Conservation (phyloP, 2,329 filamentous ascomycete genomes). For the Neonectria hederae region DNA sequence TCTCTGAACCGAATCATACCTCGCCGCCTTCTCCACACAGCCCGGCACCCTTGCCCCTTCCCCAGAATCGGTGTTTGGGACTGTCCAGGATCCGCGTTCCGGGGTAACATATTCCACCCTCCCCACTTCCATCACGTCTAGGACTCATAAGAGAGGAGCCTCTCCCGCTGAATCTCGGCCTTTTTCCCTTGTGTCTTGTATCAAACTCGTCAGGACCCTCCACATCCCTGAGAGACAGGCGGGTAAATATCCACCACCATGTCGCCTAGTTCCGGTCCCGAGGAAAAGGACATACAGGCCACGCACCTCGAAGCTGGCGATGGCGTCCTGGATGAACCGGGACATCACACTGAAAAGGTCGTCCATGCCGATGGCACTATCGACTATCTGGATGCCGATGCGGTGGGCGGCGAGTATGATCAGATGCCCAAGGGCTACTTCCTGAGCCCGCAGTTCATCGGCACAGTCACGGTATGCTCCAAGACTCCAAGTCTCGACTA, state of each 20-base stretch:
- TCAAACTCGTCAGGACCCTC: neutral
- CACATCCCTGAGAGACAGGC: neutral
- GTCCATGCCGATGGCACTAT: slow-evolving; percentile 53
- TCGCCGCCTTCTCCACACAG: neutral
- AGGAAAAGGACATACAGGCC: slow-evolving; percentile 12
- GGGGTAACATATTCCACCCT: slow-evolving; percentile 21
- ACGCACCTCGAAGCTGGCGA: slow-evolving; percentile 16
- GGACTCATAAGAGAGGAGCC: neutral
- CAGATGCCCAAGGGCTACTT: slow-evolving; percentile 55
- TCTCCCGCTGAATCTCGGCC: neutral
- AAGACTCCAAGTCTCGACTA: no score
- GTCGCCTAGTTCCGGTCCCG: slow-evolving; percentile 4
- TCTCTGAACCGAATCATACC: slow-evolving; percentile 3
- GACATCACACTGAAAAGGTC: slow-evolving; percentile 39
- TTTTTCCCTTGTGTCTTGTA: neutral
- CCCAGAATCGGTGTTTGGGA: slow-evolving; percentile 4
- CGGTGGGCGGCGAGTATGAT: slow-evolving; percentile 52
- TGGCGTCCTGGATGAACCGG: neutral
- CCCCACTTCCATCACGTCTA: neutral
- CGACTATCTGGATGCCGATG: slow-evolving; percentile 53
- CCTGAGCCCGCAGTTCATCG: slow-evolving; percentile 50
- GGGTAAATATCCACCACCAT: slow-evolving; percentile 3
- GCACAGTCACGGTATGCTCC: slow-evolving; percentile 48
- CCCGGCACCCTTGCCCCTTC: neutral
- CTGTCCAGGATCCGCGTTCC: slow-evolving; percentile 2